Evolutionary conservation across 192 early-diverging fungal genomes (phyloP), one percentile per base, ranked within the genome.

Genomic region (Entomortierella lignicola): DNA sequence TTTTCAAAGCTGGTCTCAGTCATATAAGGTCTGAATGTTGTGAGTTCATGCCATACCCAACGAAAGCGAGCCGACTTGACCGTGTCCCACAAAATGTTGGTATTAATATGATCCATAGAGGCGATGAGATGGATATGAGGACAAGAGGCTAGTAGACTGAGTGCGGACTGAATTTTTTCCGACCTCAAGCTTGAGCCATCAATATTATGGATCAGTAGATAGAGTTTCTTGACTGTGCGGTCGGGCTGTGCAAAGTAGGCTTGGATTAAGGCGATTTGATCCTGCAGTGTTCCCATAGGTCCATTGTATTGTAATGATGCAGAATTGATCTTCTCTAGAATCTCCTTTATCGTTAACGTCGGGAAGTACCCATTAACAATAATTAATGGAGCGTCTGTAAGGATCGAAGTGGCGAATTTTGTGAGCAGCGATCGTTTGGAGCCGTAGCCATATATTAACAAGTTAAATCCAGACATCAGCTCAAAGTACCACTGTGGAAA

Each of bases 401-500:
- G 74, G 21, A 83, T 44, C 6, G 85, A 67, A 0, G 77, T 79
- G 5, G 90, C 92, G 84, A 99, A 96, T 41, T 84, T 63, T 52
- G 88, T 92, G 39, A 98, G 72, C n/a, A 99, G 62, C 6, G 81
- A 80, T 6, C 91, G 89, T 77, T 99, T 99, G 12, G 96, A 97
- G 0, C 98, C 98, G 72, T 91, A 97, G 0, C 98, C 98, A 71
- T 95, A 97, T 48, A 97, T 92, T 1, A 96, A 66, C 8, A 99
- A 82, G 66, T 94, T 97, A 75, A 96, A 99, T 0, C 94, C 95
- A 15, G 85, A 84, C 4, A 70, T 55, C 6, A 98, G 81, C 71
- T 98, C 94, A 86, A 95, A 95, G 54, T 81, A 85, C 96, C 96
- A 99, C 69, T 99, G 95, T 1, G 81, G 81, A 65, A 96, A 99